Percentiles rank a stretch among this genome's conserved stretches.
Evolutionary conservation across 2,329 filamentous ascomycete genomes (phyloP).

Genomic region (Fusarium sublunatum): DNA sequence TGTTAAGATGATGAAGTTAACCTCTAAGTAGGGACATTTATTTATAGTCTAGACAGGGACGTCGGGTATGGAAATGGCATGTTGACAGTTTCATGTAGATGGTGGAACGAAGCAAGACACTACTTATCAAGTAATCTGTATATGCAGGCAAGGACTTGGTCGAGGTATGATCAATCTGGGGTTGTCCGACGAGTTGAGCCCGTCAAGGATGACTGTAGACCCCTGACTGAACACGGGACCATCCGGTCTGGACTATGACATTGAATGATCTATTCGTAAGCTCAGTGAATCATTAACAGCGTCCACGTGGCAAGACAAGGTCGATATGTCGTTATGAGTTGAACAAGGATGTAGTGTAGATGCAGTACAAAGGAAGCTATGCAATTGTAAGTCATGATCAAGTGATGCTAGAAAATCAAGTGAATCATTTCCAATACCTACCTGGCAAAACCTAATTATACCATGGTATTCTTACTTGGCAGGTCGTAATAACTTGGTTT

Average conservation of each 20-base stretch:
- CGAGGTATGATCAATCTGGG: background rate
- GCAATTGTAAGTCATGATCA: background rate
- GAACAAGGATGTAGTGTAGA: background rate
- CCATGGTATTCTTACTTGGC: background rate
- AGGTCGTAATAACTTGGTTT: background rate
- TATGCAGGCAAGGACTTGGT: slow-evolving; percentile 9
- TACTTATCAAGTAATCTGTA: background rate
- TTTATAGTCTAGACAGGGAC: background rate
- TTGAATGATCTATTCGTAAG: background rate
- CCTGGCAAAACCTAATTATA: too few relatives aligned
- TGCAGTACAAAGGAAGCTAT: background rate
- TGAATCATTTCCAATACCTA: background rate
- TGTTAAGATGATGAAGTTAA: slow-evolving; percentile 6
- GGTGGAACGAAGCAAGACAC: background rate
- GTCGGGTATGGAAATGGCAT: background rate
- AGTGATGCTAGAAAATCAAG: background rate
- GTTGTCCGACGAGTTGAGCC: background rate
- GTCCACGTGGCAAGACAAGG: background rate
- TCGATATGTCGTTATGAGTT: background rate
- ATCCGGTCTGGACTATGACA: too few relatives aligned
- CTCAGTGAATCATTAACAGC: background rate
- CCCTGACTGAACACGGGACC: background rate
- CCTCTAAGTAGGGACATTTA: background rate
- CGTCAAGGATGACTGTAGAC: background rate
- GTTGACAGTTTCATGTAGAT: background rate